phyloP scores from a whole-genome alignment of 176 grass and related monocot species.

The Aegilops sharonensis region DNA sequence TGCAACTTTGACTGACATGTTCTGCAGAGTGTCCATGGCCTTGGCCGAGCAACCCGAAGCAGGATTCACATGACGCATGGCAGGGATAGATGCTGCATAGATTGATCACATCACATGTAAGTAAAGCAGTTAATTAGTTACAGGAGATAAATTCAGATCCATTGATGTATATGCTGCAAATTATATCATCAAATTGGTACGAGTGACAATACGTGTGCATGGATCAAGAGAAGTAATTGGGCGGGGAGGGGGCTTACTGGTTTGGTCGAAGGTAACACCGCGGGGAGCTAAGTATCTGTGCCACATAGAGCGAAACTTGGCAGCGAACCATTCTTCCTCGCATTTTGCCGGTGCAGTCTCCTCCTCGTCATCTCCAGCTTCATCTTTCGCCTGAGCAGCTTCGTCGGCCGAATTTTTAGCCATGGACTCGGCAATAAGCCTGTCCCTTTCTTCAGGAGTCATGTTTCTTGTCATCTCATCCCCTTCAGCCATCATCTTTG shows the following conservation, averaged over 20 bases:
- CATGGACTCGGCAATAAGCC: no score
- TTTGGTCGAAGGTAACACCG: neutral
- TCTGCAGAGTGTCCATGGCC: neutral
- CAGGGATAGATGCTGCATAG: neutral
- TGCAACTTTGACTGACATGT: neutral
- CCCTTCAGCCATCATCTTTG: no score
- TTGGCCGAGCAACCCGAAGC: neutral
- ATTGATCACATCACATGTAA: neutral
- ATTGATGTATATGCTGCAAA: no score
- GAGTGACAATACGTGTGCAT: no score
- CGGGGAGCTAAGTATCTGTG: neutral
- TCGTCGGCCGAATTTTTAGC: no score
- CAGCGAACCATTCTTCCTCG: neutral
- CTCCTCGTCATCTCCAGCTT: neutral
- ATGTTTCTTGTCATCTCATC: no score
- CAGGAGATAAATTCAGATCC: no score
- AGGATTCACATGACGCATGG: neutral
- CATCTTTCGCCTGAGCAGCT: neutral
- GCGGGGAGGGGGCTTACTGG: neutral
- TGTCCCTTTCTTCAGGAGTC: no score
- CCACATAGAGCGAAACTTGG: neutral
- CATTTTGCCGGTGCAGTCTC: neutral
- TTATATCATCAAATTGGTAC: no score
- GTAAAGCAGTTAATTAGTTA: neutral
- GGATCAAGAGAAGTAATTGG: neutral